phyloP scores from a whole-genome alignment of 2,329 filamentous ascomycete genomes.

The Xylariaceae sp. region DNA sequence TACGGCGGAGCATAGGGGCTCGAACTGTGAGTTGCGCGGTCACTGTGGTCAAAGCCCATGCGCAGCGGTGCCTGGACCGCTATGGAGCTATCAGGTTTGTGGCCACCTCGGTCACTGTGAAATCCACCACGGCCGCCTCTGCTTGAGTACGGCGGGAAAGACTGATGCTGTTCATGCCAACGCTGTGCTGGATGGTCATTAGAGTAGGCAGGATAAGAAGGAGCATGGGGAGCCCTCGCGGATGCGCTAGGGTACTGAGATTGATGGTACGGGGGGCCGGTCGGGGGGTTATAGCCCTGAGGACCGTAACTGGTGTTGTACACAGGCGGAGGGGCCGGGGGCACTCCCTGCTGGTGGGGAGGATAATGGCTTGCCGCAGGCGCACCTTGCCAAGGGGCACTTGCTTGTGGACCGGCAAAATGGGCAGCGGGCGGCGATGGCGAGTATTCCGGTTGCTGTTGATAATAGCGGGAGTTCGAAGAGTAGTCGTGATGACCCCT shows the following conservation, averaged over 20 bases:
- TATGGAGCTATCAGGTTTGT: constrained; percentile 29
- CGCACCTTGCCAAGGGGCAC: constrained; percentile 30
- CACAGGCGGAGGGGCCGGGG: constrained; percentile 43
- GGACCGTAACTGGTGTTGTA: constrained; percentile 24
- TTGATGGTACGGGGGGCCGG: constrained; percentile 37
- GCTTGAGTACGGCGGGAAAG: constrained; percentile 28
- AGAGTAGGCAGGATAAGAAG: constrained; percentile 36
- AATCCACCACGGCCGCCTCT: constrained; percentile 40
- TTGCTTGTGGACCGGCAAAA: constrained; percentile 25
- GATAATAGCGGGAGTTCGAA: constrained; percentile 26
- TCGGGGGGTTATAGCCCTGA: constrained; percentile 44
- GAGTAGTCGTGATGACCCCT: constrained; percentile 25
- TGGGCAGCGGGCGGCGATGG: constrained; percentile 20
- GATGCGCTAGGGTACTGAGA: constrained; percentile 31
- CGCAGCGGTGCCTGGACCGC: constrained; percentile 28
- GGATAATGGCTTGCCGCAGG: constrained; percentile 26
- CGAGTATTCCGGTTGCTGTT: constrained; percentile 25
- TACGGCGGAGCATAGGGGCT: constrained; percentile 37
- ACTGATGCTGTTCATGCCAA: constrained; percentile 35
- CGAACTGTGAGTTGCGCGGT: constrained; percentile 30
- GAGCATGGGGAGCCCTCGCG: constrained; percentile 32
- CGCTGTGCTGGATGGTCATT: constrained; percentile 37
- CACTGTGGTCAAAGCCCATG: constrained; percentile 27
- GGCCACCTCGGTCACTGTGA: constrained; percentile 39
- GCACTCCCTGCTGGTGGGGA: constrained; percentile 21